Evolutionary conservation across 2,329 filamentous ascomycete genomes (phyloP).

Genomic region (Botrytis aclada): DNA sequence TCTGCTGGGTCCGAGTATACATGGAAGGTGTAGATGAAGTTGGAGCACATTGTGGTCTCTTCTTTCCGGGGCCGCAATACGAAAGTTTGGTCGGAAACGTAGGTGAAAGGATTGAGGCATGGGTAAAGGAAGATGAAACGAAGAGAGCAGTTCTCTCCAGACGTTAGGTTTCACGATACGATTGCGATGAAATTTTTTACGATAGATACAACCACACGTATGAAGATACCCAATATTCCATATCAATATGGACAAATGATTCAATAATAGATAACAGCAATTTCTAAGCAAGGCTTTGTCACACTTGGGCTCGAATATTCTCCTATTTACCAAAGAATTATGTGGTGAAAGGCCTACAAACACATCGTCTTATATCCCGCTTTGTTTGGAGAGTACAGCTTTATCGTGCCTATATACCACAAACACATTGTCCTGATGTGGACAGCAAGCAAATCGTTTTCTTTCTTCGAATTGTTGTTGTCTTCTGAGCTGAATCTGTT

Average conservation of each 20-base stretch:
- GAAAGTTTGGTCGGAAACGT: conserved; percentile 75
- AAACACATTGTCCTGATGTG: neutral
- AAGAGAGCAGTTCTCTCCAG: conserved; percentile 27
- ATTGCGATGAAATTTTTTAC: neutral
- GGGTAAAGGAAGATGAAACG: conserved; percentile 62
- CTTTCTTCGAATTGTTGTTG: neutral
- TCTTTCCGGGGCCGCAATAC: conserved; percentile 70
- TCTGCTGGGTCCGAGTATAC: conserved; percentile 72
- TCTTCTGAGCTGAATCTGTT: neutral
- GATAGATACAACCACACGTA: neutral
- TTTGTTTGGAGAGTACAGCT: neutral
- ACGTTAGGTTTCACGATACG: neutral
- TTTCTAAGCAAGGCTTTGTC: neutral
- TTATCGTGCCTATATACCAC: neutral
- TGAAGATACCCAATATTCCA: neutral
- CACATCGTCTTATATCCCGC: neutral
- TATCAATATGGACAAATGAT: neutral
- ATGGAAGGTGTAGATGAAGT: conserved; percentile 86
- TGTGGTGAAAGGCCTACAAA: neutral
- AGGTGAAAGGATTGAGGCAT: conserved; percentile 61
- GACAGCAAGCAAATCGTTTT: neutral
- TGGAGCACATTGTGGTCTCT: conserved; percentile 78
- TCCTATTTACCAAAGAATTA: neutral
- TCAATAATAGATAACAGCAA: neutral
- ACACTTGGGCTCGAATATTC: conserved; percentile 12